Conservation (phyloP, 441 rosid genomes). For the Croton setiger region DNA sequence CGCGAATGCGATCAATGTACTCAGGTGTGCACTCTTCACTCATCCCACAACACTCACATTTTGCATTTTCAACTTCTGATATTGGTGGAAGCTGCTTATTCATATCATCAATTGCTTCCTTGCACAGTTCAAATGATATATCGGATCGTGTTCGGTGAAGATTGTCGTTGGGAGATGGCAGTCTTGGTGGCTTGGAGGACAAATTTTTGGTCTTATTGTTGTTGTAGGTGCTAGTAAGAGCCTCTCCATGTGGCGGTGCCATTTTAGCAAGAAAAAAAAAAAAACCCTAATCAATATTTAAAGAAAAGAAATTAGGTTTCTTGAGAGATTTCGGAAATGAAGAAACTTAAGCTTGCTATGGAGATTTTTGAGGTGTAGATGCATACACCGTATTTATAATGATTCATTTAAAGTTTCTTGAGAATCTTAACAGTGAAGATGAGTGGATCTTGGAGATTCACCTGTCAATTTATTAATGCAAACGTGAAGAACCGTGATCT, state of each 20-base stretch:
- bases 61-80: conserved; percentile 77
- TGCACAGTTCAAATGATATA: conserved; percentile 46
- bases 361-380: neutral
- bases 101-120: conserved; percentile 30
- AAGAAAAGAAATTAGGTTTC: neutral
- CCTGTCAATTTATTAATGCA: conserved; percentile 31
- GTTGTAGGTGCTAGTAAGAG: conserved; percentile 26
- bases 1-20: conserved; percentile 67
- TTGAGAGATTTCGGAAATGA: neutral
- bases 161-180: conserved; percentile 35
- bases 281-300: neutral
- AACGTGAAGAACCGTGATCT: conserved; percentile 33
- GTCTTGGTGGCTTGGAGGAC: conserved; percentile 51
- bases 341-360: neutral
- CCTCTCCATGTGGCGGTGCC: conserved; percentile 85
- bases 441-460: conserved; percentile 38
- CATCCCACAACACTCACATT: conserved; percentile 96
- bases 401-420: neutral
- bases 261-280: conserved; percentile 18
- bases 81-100: conserved; percentile 41
- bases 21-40: conserved; percentile 82
- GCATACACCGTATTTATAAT: conserved; percentile 31
- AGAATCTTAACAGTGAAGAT: conserved; percentile 14
- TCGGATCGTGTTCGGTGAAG: conserved; percentile 71
- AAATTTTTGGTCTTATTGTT: conserved; percentile 35